Base-by-base conservation (phyloP, 129 eudicot species). In the Flaveria brownii region DNA sequence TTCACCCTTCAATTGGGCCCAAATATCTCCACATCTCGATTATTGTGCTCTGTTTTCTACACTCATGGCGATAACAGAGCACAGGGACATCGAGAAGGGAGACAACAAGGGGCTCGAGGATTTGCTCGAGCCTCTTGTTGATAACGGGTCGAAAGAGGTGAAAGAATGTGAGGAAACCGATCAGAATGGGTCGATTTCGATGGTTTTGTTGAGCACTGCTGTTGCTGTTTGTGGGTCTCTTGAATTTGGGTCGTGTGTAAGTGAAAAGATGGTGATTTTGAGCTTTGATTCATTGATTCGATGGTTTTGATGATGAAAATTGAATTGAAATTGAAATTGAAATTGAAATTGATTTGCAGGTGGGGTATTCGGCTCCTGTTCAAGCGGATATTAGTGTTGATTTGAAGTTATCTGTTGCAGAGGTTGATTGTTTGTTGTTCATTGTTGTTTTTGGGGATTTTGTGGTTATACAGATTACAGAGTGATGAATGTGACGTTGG, bases 211-310 rank as follows among this genome's bases (percentile, higher is more conserved):
- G 6, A 83, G 90, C 61, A 92, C 98, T 22, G 82, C 76, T 65
- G 98, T 90, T 79, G 94, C 98, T 57, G 94, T 92, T 78, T 92
- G 96, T 83, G 96, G 98, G 10, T 92, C 98, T 20, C 87, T 92
- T 42, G 92, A 89, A 61, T 92, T 92, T 71, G 98, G 98, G 54
- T 84, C 94, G 2, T 92, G 98, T 82, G 98, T 92, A 86, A 92
- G 98, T 88, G 41, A 28, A 28, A 22, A 55, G 16, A 43, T 42
- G 63, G 51, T 0, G 30, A 16, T 11, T 10, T 9, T 20, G 61
- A 5, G 61, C 1, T 36, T 16, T n/a, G 61, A 39, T 13, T 55
- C 9, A 45, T 16, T n/a, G 61, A 39, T 13, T 55, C 5, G 46
- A 3, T 49, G 11, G 47, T 9, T 43, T 23, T 36, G 41, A 36